Percentiles rank a stretch among this genome's conserved stretches.
Conservation (phyloP, 2,329 filamentous ascomycete genomes). For the Endothia cerciana region DNA sequence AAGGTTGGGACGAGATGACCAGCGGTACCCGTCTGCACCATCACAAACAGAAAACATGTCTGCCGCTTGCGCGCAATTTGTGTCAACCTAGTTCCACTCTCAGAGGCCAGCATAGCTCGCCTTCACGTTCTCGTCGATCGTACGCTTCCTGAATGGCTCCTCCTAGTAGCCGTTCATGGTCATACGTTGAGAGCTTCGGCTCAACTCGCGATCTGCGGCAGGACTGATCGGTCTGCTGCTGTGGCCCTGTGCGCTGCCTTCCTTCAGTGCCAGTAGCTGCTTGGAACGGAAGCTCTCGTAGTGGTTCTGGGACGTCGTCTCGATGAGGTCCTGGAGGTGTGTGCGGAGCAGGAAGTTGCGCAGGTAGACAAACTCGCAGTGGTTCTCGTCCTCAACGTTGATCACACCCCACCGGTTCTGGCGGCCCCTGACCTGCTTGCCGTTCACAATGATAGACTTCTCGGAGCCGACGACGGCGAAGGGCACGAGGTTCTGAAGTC, state of each 20-base stretch:
- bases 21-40: conserved; percentile 29
- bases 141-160: conserved; percentile 27
- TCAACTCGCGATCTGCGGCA: conserved; percentile 90
- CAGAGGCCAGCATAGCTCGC: conserved; percentile 26
- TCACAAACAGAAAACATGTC: conserved; percentile 21
- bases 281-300: conserved; percentile 99
- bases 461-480: conserved; percentile 98
- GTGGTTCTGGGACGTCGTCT: conserved; percentile 99
- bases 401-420: conserved; percentile 99
- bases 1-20: conserved; percentile 36
- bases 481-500: conserved; percentile 79
- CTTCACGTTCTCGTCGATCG: conserved; percentile 29
- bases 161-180: conserved; percentile 97
- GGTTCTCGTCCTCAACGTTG: conserved; percentile 98
- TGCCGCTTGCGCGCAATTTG: conserved; percentile 22
- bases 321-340: conserved; percentile 97
- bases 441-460: conserved; percentile 95
- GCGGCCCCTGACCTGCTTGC: conserved; percentile 94
- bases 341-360: conserved; percentile 98
- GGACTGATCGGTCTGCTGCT: conserved; percentile 94
- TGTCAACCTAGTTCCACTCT: conserved; percentile 28
- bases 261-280: conserved; percentile 96
- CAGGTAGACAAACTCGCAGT: conserved; percentile 99
- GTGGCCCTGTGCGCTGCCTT: conserved; percentile 85
- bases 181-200: conserved; percentile 95